Conservation (phyloP, 495 filamentous ascomycete species). For the Cetradonia linearis region DNA sequence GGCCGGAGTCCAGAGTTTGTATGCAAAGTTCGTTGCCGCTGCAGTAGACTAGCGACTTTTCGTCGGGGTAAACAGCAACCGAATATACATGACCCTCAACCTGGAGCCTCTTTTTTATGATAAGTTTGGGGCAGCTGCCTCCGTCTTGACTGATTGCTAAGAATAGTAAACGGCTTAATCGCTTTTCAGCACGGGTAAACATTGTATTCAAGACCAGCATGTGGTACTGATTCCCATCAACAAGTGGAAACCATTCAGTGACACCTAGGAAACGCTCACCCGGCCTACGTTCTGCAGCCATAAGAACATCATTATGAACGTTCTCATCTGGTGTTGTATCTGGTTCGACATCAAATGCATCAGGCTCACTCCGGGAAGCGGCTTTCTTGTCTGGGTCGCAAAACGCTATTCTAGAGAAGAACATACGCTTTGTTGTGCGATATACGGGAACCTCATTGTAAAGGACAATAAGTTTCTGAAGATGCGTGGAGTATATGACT, state of each 20-base stretch:
- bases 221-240: conserved; percentile 36
- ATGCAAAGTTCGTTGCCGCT: conserved; percentile 20
- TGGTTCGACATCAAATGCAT: conserved; percentile 1
- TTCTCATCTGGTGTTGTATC: neutral
- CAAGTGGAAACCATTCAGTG: conserved; percentile 39
- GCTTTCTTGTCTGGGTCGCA: neutral
- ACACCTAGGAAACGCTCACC: conserved; percentile 43
- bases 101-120: conserved; percentile 33
- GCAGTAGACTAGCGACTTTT: conserved; percentile 23
- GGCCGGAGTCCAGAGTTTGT: conserved; percentile 9
- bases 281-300: conserved; percentile 21
- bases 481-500: conserved; percentile 34
- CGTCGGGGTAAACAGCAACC: conserved; percentile 34
- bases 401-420: conserved; percentile 34
- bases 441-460: conserved; percentile 26
- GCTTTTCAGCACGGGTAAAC: conserved; percentile 3
- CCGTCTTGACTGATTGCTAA: conserved; percentile 3
- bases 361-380: neutral
- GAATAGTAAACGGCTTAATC: conserved; percentile 17
- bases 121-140: neutral
- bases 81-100: conserved; percentile 34
- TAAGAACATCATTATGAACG: neutral
- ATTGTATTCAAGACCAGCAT: conserved; percentile 33
- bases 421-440: conserved; percentile 25
- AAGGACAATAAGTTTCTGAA: conserved; percentile 36